Base-by-base conservation (phyloP, 2,329 filamentous ascomycete genomes). In the Phialemonium atrogriseum region DNA sequence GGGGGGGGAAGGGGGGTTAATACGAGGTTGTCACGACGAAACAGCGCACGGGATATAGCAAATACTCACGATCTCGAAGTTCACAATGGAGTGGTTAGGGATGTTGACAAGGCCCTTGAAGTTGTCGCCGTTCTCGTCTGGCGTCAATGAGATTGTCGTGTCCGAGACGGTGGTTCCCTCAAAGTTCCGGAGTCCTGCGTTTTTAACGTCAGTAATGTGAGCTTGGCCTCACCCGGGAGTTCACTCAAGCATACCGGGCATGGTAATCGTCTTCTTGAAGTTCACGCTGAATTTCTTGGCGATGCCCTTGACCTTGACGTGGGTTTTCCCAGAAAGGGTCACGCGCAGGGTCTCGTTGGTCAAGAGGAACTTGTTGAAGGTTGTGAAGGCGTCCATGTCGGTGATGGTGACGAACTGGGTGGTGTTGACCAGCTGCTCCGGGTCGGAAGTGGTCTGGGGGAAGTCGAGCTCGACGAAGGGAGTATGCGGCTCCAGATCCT, bases 71-170 rank as follows among this genome's bases (percentile, higher is more conserved):
- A 84, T 69, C 20, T 79, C 68, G 32, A 84, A 63, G n/a, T 67
- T 73, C 48, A 80, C 65, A 31, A 72, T 55, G 2, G 77, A 80
- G 6, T 64, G 66, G 52, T 84, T 84, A 42, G 74, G 76, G 30
- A 84, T 77, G 35, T 60, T 59, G 35, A 69, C 66, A 10, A 59
- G 68, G 43, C 68, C 77, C 31, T 66, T 56, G 56, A 84, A 78
- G 58, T 82, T 84, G 48, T 68, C 64, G 40, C 61, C 66, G 32
- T 66, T 58, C 8, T 48, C 39, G 33, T 62, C 48, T 10, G 46
- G 35, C 17, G 50, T 43, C 13, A 65, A 44, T 20, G 60, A 52
- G 41, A 80, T 64, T 24, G 56, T 55, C 39, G 70, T 63, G 24
- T 72, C 57, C 32, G 54, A 60, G 36, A 79, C 66, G 18, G 53